Evolutionary conservation across 306 rosid species (phyloP).

Genomic region (Rosa lucieae): DNA sequence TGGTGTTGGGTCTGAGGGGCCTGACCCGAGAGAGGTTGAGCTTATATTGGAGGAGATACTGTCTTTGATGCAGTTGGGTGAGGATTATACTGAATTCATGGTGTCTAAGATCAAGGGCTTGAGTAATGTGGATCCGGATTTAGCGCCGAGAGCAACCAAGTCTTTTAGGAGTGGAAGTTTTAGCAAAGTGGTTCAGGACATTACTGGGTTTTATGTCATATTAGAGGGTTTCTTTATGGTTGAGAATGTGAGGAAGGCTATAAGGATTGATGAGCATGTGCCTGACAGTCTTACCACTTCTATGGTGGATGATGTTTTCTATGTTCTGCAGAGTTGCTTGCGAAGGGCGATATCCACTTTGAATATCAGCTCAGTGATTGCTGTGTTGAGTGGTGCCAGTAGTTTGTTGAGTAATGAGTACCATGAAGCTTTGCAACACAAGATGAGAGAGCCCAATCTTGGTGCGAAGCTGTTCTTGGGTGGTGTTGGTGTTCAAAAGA

Average conservation of each 20-base stretch:
- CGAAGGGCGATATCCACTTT: constrained; percentile 85
- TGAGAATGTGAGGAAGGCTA: constrained; percentile 93
- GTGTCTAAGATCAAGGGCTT: constrained; percentile 78
- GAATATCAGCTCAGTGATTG: constrained; percentile 85
- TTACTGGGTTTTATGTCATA: constrained; percentile 87
- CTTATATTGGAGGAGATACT: constrained; percentile 82
- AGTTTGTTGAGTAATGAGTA: constrained; percentile 83
- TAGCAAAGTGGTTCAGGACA: constrained; percentile 80
- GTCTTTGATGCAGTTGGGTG: constrained; percentile 83
- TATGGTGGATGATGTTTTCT: constrained; percentile 96
- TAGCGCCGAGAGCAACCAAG: constrained; percentile 78
- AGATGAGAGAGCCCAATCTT: constrained; percentile 85
- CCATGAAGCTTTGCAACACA: constrained; percentile 84
- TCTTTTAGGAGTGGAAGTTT: constrained; percentile 85
- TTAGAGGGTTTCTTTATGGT: constrained; percentile 97
- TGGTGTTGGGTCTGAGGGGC: constrained; percentile 55
- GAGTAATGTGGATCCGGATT: constrained; percentile 78
- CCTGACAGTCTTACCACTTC: constrained; percentile 92
- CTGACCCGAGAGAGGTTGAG: constrained; percentile 86
- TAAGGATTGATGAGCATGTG: constrained; percentile 77
- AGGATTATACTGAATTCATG: constrained; percentile 89
- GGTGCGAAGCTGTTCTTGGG: constrained; percentile 92
- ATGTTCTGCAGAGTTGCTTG: constrained; percentile 89
- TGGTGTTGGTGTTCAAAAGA: constrained; percentile 86
- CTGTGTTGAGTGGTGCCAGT: constrained; percentile 83